Conservation (phyloP, 1,284 basidiomycete species). For the Xerocomus amazonicus region DNA sequence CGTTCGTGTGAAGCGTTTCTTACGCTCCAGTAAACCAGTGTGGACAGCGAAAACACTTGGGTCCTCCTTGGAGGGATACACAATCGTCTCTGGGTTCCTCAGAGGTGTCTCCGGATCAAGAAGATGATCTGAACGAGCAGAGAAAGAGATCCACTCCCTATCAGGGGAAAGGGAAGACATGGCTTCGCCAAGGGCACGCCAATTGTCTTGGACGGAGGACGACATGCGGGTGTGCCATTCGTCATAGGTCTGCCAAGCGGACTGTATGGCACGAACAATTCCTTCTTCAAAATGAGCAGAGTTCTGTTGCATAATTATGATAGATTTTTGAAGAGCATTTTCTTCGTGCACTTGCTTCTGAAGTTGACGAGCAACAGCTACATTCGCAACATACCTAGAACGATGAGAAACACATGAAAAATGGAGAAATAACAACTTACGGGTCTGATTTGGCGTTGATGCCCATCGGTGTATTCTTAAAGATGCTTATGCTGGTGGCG, state of each 20-base stretch:
- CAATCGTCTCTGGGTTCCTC: constrained; percentile 75
- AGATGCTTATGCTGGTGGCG: constrained; percentile 80
- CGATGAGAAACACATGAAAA: neutral
- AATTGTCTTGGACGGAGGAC: constrained; percentile 76
- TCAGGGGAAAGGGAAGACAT: constrained; percentile 89
- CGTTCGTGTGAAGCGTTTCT: constrained; percentile 92
- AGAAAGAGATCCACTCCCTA: constrained; percentile 96
- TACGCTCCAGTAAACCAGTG: constrained; percentile 89
- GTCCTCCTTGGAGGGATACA: constrained; percentile 94
- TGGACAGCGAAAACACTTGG: constrained; percentile 87
- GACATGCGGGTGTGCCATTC: constrained; percentile 95
- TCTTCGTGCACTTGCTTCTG: constrained; percentile 95
- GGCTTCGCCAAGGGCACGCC: constrained; percentile 70
- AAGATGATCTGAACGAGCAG: constrained; percentile 91
- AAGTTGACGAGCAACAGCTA: constrained; percentile 82
- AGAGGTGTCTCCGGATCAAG: constrained; percentile 96
- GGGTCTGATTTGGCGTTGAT: constrained; percentile 85
- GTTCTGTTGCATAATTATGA: constrained; percentile 99
- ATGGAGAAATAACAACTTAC: constrained; percentile 43
- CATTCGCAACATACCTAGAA: constrained; percentile 66
- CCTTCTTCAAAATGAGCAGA: constrained; percentile 97
- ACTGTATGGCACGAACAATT: constrained; percentile 92
- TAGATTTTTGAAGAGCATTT: constrained; percentile 97
- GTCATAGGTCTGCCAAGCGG: constrained; percentile 95
- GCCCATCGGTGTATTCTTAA: constrained; percentile 94